Evolutionary conservation across 2,329 filamentous ascomycete genomes (phyloP), one percentile per base, ranked within the genome.

Genomic region (Penicillium sp.): DNA sequence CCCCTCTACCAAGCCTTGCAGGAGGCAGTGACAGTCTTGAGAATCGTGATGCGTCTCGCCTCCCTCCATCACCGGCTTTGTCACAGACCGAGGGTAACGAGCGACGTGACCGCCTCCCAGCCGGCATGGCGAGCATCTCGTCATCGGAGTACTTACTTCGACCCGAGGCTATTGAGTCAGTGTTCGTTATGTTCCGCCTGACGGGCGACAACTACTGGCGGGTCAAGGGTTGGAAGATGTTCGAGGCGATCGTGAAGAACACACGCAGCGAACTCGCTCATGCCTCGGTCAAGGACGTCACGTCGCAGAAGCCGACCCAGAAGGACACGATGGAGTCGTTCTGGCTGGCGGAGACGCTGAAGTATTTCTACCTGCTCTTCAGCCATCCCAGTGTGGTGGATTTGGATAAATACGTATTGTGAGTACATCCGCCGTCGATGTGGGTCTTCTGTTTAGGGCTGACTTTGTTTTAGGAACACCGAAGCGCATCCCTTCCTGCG

Each of bases 111-210:
- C 71, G 71, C 35, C 62, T 76, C 27, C 72, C 73, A 10, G 59
- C 66, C 12, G 73, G 74, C 5, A 68, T 76, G 54, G 68, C 67
- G 8, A 65, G 64, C 28, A 69, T 77, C 33, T 55, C 57, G 1
- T 60, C 60, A 9, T 61, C 67, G 3, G 63, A 71, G 47, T 77
- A 74, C 55, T 65, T 71, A 28, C 58, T 77, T 64, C 63, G 73
- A 6, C 87, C 87, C 18, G 88, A 92, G 70, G 87, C 87, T 2
- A 89, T 92, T 46, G 88, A 92, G 72, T 87, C 83, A 12, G 81
- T 93, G 4, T 92, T 89, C 67, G 80, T 89, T 63, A 81, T 92
- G 75, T 89, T 86, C 66, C 81, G 87, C 49, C 75, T 88, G 50
- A 89, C 86, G 0, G 87, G 86, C 24, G 81, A 88, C 55, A 58